Evolutionary conservation across 2,329 filamentous ascomycete genomes (phyloP), one percentile per base, ranked within the genome.

Genomic region (Xylogone sp.): DNA sequence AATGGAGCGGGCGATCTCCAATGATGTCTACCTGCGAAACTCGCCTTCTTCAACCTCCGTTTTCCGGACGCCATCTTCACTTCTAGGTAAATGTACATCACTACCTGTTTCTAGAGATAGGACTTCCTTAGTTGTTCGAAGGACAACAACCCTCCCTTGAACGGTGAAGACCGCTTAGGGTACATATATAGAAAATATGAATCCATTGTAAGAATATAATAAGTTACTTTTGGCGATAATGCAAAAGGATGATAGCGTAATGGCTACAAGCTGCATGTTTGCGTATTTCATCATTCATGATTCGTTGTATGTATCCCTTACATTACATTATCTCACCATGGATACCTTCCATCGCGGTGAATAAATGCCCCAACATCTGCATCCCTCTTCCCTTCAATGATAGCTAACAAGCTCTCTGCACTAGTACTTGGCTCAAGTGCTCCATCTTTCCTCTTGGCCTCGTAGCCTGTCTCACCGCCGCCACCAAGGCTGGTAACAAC

Each of bases 11-110:
- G 52, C 52, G 3, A 50, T 62, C 8, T 57, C 54, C n/a, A 56
- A 53, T 47, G 53, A 59, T 43, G 27, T 79, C 20, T 59, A 69
- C n/a, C 56, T 81, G 39, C 73, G 78, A 53, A 68, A 75, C 21
- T 60, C 80, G 56, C 75, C 76, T 1, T 84, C 82, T 2, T 84
- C 82, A 4, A 84, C 79, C 1, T 86, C 82, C 0, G 83, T 86
- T 0, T 86, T 86, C 56, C 71, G 77, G 8, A 86, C 82, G 1
- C 76, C 76, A 1, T 79, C 76, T 22, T 60, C 55, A 31, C 50
- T 49, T 18, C 24, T 27, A 10, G 24, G 24, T 5, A 5, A 10
- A 43, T 6, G 42, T 27, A 27, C 24, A 5, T 27, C 24, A 5
- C 24, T 27, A 10, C 24, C 24, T 27, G 24, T 27, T 5, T 27